Conservation (phyloP, 345 rosid genomes). For the Citrus medica region DNA sequence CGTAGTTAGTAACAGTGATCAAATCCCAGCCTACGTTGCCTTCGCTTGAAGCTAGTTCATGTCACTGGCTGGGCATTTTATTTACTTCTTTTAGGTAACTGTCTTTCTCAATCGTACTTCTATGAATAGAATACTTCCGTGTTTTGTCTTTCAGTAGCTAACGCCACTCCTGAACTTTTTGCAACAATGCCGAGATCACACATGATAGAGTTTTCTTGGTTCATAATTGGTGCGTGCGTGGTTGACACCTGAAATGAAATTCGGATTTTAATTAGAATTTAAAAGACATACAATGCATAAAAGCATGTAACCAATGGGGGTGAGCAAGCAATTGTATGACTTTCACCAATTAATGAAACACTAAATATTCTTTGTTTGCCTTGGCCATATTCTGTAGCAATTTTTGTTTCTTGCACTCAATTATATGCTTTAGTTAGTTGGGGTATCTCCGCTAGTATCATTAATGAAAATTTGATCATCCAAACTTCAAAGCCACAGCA, state of each 20-base stretch:
- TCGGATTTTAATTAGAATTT: too few species aligned
- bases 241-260: not conserved
- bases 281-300: too few species aligned
- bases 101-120: too few species aligned
- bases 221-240: too few species aligned
- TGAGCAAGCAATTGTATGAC: not conserved
- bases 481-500: not conserved
- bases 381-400: not conserved
- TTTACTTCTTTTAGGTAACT: too few species aligned
- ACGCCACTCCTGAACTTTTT: too few species aligned
- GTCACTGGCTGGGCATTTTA: not conserved
- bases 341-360: not conserved
- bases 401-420: slow-evolving; percentile 4
- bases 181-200: too few species aligned
- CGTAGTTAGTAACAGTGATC: too few species aligned
- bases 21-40: not conserved
- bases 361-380: not conserved
- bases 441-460: not conserved
- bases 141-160: too few species aligned
- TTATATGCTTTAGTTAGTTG: too few species aligned
- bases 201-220: too few species aligned
- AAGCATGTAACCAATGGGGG: not conserved
- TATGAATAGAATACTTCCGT: too few species aligned
- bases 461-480: not conserved
- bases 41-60: not conserved